phyloP scores from a whole-genome alignment of 2,329 filamentous ascomycete genomes.

The Phaeosphaeria sp. region DNA sequence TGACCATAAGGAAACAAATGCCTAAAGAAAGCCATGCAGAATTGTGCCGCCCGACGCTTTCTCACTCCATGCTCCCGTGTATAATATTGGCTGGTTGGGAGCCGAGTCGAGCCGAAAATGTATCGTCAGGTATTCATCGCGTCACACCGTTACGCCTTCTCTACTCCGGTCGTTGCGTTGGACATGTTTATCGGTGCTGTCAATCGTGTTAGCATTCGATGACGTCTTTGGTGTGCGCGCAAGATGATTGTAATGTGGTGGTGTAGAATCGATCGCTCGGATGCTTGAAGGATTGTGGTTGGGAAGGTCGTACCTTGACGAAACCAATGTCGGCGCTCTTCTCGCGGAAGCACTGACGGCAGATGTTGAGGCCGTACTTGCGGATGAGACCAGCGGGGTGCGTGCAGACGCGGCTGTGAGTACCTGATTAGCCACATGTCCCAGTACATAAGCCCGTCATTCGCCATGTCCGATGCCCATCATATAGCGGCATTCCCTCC shows the following conservation, averaged over 20 bases:
- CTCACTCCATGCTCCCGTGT: constrained; percentile 14
- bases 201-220: constrained; percentile 15
- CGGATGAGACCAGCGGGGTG: constrained; percentile 99
- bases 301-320: constrained; percentile 63
- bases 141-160: constrained; percentile 36
- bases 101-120: constrained; percentile 21
- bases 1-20: constrained; percentile 19
- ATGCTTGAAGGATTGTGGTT: not conserved
- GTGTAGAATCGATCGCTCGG: not conserved
- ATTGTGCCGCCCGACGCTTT: constrained; percentile 24
- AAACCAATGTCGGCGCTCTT: constrained; percentile 73
- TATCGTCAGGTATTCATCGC: constrained; percentile 39
- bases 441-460: constrained; percentile 7
- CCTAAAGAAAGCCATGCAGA: constrained; percentile 34
- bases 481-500: not conserved
- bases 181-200: constrained; percentile 45
- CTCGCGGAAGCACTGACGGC: constrained; percentile 75
- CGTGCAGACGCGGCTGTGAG: constrained; percentile 78
- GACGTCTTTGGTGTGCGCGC: not conserved
- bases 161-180: constrained; percentile 33
- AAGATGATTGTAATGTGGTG: not conserved
- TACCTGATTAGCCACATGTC: constrained; percentile 36
- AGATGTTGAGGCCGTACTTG: constrained; percentile 96
- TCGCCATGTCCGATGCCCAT: constrained; percentile 1
- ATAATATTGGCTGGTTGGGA: constrained; percentile 14